Evolutionary conservation across 139 green algal genomes (phyloP).

Genomic region (Chlorella sp.): DNA sequence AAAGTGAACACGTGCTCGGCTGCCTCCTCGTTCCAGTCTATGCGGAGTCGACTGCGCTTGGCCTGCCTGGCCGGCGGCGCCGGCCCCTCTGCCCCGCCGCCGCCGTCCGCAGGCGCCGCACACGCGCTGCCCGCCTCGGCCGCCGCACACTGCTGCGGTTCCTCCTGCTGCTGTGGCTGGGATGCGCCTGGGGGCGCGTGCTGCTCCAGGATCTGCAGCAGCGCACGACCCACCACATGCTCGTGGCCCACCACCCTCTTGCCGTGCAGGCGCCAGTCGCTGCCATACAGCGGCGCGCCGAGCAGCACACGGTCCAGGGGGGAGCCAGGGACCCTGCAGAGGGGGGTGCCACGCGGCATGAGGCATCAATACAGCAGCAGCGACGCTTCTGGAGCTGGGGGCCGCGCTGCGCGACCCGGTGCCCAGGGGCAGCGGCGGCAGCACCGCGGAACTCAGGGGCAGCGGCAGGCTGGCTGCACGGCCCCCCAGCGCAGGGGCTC

Average conservation of each 20-base stretch:
- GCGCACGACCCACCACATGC: neutral
- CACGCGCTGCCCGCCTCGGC: neutral
- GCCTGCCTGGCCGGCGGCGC: neutral
- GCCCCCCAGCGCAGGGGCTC: neutral
- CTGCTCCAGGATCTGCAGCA: conserved; percentile 31
- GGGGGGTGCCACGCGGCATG: neutral
- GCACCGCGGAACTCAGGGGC: neutral
- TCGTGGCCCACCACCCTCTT: conserved; percentile 9
- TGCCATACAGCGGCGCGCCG: conserved; percentile 64
- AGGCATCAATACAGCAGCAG: neutral
- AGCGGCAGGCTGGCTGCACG: neutral
- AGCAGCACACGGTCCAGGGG: conserved; percentile 32
- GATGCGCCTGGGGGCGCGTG: conserved; percentile 9
- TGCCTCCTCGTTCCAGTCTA: conserved; percentile 23
- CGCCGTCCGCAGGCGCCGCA: too few species aligned
- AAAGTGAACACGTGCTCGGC: too few species aligned
- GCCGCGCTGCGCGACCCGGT: too few species aligned
- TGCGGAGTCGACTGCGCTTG: too few species aligned
- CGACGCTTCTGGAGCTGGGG: too few species aligned
- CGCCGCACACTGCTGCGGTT: neutral
- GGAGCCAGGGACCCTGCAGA: neutral
- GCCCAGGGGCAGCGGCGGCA: neutral
- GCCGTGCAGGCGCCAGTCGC: conserved; percentile 27
- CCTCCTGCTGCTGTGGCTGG: neutral
- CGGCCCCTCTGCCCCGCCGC: neutral